Evolutionary conservation across 1,139 yeast genomes (phyloP).

Genomic region (Kluyveromyces sp.): DNA sequence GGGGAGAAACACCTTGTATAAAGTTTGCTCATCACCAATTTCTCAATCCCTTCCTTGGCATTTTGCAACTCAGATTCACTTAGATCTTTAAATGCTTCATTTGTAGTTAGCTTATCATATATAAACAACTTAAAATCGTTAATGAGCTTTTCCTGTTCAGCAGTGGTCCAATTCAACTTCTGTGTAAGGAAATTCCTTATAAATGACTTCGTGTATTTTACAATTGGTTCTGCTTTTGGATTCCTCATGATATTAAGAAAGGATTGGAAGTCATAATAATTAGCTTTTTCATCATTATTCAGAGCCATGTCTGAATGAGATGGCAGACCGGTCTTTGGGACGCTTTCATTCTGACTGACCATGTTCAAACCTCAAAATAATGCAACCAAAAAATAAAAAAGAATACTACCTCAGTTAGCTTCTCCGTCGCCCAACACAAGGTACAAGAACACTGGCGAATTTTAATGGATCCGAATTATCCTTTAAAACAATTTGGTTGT

Average conservation of each 20-base stretch:
- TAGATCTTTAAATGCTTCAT: constrained; percentile 70
- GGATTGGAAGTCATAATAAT: constrained; percentile 58
- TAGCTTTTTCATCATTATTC: constrained; percentile 15
- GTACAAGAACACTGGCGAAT: too few relatives aligned
- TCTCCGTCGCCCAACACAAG: too few relatives aligned
- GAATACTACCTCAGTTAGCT: too few relatives aligned
- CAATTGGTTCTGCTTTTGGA: constrained; percentile 81
- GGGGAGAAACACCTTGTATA: constrained; percentile 81
- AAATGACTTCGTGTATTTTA: constrained; percentile 76
- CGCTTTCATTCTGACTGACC: too few relatives aligned
- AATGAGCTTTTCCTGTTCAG: constrained; percentile 72
- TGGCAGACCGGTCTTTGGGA: too few relatives aligned
- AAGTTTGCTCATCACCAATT: constrained; percentile 80
- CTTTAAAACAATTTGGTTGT: too few relatives aligned
- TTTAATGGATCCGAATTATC: too few relatives aligned
- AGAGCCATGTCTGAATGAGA: constrained; percentile 12
- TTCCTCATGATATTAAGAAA: constrained; percentile 67
- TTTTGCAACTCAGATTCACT: constrained; percentile 56
- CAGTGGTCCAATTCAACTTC: constrained; percentile 50
- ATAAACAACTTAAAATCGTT: constrained; percentile 68
- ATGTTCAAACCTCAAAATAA: too few relatives aligned
- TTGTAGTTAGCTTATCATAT: constrained; percentile 52
- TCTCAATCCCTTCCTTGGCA: constrained; percentile 87
- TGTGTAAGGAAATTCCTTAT: constrained; percentile 66
- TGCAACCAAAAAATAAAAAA: too few relatives aligned